These are phyloP conservation scores for sweet orange (Citrus sinensis) DNA, from an alignment of 345 rosid species.

Conservation along the genomic window DVS_A1.0 CM039169.1:30641001-30641500, in stretches of 20 bases:
- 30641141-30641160: background rate
- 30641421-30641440: background rate
- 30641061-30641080: background rate
- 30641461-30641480: background rate
- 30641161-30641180: background rate
- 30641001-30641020: background rate
- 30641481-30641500: background rate
- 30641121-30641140: background rate
- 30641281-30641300: background rate
- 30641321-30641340: slow-evolving; percentile 4
- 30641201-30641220: background rate
- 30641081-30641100: background rate
- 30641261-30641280: background rate
- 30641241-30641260: background rate
- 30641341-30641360: slow-evolving; percentile 5
- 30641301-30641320: slow-evolving; percentile 6
- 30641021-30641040: background rate
- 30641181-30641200: background rate
- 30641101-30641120: background rate
- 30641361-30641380: background rate
- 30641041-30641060: background rate
- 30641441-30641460: background rate
- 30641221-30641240: background rate
- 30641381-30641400: background rate
- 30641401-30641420: background rate